Evolutionary conservation across 2,329 filamentous ascomycete genomes (phyloP).

Genomic region (Penicillium fuscoglaucum): DNA sequence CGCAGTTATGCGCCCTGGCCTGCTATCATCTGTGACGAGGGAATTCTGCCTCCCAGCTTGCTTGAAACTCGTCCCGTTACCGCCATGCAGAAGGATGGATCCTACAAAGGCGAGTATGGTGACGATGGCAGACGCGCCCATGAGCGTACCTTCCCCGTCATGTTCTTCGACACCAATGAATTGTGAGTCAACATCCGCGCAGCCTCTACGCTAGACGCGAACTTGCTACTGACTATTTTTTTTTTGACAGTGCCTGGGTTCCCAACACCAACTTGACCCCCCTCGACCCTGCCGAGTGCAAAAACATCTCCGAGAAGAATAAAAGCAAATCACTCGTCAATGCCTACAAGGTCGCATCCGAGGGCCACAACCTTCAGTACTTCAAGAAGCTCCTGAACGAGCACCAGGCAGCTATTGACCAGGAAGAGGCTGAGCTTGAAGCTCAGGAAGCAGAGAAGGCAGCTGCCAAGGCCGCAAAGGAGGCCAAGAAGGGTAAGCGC

Average conservation of each 20-base stretch:
- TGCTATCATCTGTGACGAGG: constrained; percentile 88
- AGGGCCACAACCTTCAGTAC: constrained; percentile 73
- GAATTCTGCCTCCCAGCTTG: constrained; percentile 81
- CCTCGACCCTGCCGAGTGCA: constrained; percentile 71
- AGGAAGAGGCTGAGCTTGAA: constrained; percentile 51
- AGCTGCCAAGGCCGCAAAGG: constrained; percentile 54
- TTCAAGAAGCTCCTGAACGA: constrained; percentile 76
- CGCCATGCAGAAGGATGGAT: constrained; percentile 77
- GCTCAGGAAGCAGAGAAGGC: constrained; percentile 60
- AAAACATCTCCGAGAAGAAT: constrained; percentile 63
- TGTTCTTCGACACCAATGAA: constrained; percentile 94
- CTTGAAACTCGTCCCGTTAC: constrained; percentile 79
- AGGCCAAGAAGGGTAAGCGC: constrained; percentile 50
- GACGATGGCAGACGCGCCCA: constrained; percentile 83
- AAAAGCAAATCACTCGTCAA: constrained; percentile 80
- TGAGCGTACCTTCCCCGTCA: constrained; percentile 87
- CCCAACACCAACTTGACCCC: constrained; percentile 78
- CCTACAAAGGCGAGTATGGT: constrained; percentile 80
- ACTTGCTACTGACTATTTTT: constrained; percentile 3
- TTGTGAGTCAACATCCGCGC: constrained; percentile 67
- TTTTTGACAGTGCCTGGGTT: constrained; percentile 74
- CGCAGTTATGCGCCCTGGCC: constrained; percentile 96
- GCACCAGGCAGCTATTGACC: constrained; percentile 57
- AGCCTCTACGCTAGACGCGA: constrained; percentile 1
- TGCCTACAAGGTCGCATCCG: constrained; percentile 77